Base-by-base conservation (phyloP, 2,329 filamentous ascomycete species). In the Pseudogymnoascus sp. region DNA sequence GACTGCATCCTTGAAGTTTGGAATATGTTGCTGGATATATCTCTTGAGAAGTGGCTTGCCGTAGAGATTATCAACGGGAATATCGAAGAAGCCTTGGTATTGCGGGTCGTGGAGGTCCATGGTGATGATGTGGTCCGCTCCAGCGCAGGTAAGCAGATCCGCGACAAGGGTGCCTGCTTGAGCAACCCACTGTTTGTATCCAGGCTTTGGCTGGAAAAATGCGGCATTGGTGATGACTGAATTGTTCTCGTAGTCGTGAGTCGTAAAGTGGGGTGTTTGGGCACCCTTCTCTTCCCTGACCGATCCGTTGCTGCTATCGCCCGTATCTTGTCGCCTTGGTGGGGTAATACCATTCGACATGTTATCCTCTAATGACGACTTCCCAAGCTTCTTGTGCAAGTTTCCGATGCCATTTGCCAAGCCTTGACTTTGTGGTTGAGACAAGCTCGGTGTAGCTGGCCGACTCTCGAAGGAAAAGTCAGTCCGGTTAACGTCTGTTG, bases 81-180 rank as follows among this genome's bases (percentile, higher is more conserved):
- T 96, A 72, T 99, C 93, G 73, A 99, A 97, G 81, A 97, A 99
- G 61, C 94, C 94, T 76, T 99, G 94, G 72, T 97, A 97, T 76
- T 99, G 92, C 42, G 91, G 90, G 75, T 97, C 93, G 74, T 94
- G 91, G 60, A 99, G 83, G 73, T 99, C 94, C 90, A 99, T 95
- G 33, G 93, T 97, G 74, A 97, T 97, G 73, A 94, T 88, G 76
- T 97, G 94, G 75, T 99, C 93, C 52, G 94, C 92, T 67, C 94
- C 94, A 66, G 94, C 93, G 76, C 92, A 97, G 41, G 92, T 97
- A 67, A 99, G 81, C 49, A 99, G 84, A 74, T 97, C 92, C 60
- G 94, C 94, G 58, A 99, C 89, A 63, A 99, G 83, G 30, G 92
- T 97, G 64, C 94, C 94, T 42, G 94, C 92, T 78, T 97, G 94